phyloP scores from a whole-genome alignment of 805 yeast species.

The Lachancea nothofagi region DNA sequence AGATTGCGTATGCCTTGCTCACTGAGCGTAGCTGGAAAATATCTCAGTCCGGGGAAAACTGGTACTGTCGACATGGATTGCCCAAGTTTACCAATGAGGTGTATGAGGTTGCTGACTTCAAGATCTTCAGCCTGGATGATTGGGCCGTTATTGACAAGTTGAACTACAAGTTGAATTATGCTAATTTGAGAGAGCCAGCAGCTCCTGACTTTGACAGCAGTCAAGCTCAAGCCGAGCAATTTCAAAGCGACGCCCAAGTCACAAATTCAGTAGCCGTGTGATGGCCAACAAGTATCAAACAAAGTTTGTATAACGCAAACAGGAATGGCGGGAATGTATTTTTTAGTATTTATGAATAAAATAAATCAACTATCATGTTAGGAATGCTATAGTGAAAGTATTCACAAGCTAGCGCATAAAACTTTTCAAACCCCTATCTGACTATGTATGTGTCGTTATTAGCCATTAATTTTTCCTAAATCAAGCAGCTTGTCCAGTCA shows the following conservation, averaged over 20 bases:
- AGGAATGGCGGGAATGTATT: neutral
- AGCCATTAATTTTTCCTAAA: neutral
- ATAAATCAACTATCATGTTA: neutral
- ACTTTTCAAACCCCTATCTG: neutral
- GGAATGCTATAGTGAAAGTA: too few relatives aligned
- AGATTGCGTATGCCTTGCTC: slow-evolving; percentile 33
- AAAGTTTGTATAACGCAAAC: too few relatives aligned
- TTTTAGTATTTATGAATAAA: slow-evolving; percentile 6
- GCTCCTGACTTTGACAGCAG: slow-evolving; percentile 7
- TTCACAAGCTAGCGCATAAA: too few relatives aligned
- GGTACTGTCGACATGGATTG: slow-evolving; percentile 39
- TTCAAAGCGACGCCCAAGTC: neutral
- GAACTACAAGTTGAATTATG: slow-evolving; percentile 37
- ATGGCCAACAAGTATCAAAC: too few relatives aligned
- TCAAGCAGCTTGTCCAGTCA: neutral
- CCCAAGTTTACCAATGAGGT: slow-evolving; percentile 36
- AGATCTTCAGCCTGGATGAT: slow-evolving; percentile 39
- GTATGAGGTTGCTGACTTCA: slow-evolving; percentile 41
- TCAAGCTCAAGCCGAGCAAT: slow-evolving; percentile 19
- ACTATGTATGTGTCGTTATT: neutral
- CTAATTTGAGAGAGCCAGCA: slow-evolving; percentile 18
- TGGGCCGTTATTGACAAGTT: slow-evolving; percentile 41
- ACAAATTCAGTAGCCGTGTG: neutral
- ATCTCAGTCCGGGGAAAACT: slow-evolving; percentile 28
- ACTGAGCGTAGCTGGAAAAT: slow-evolving; percentile 38